Percentiles rank a stretch among this genome's conserved stretches.
phyloP scores from a whole-genome alignment of 345 rosid species.

The Litchi chinensis region DNA sequence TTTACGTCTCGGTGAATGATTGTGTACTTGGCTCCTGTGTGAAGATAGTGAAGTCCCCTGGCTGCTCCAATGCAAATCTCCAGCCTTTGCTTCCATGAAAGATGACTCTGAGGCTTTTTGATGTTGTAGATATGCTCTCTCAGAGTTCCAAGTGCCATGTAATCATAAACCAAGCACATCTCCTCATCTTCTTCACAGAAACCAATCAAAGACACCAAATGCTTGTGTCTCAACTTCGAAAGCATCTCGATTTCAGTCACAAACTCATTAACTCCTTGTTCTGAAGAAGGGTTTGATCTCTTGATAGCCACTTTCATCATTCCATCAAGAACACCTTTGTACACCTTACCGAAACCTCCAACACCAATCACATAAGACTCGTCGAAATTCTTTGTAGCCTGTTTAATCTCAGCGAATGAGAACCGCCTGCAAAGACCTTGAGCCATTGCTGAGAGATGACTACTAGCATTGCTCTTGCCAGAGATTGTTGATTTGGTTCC shows the following conservation, averaged over 20 bases:
- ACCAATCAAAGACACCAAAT: conserved; percentile 82
- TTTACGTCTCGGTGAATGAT: conserved; percentile 95
- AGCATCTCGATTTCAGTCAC: conserved; percentile 84
- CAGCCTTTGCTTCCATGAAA: conserved; percentile 72
- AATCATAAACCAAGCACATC: conserved; percentile 83
- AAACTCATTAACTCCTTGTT: conserved; percentile 85
- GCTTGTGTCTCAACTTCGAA: conserved; percentile 83
- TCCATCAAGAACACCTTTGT: conserved; percentile 66
- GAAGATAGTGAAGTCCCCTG: conserved; percentile 85
- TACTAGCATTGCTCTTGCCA: conserved; percentile 41
- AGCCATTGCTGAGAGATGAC: conserved; percentile 58
- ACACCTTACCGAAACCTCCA: conserved; percentile 94
- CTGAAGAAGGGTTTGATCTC: conserved; percentile 73
- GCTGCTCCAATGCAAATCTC: conserved; percentile 83
- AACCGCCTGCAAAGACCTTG: conserved; percentile 73
- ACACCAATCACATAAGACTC: conserved; percentile 75
- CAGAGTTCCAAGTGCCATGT: conserved; percentile 83
- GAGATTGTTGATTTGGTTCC: conserved; percentile 60
- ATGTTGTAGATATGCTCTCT: conserved; percentile 71
- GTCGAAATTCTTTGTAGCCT: conserved; percentile 62
- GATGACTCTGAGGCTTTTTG: conserved; percentile 40
- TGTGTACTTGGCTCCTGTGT: conserved; percentile 85
- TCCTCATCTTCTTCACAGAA: conserved; percentile 84
- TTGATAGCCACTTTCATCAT: conserved; percentile 67
- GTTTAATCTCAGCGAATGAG: conserved; percentile 58